Evolutionary conservation across 352 stramenopile genomes (phyloP).

Genomic region (Pythium phragmiticola): DNA sequence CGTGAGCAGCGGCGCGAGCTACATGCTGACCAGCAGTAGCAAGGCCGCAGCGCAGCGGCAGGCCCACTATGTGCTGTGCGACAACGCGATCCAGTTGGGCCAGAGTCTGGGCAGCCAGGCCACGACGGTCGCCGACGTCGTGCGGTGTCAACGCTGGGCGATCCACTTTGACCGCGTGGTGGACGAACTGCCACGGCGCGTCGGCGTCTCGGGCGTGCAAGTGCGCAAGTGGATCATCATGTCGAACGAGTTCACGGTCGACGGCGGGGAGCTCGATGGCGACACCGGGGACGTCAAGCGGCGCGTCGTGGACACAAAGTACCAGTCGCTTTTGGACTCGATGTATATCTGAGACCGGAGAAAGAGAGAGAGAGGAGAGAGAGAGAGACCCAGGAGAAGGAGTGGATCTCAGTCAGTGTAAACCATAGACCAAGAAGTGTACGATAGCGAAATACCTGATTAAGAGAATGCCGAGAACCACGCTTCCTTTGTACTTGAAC

Average conservation of each 20-base stretch:
- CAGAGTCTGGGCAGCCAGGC: constrained; percentile 26
- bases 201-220: constrained; percentile 57
- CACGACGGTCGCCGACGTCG: constrained; percentile 57
- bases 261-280: constrained; percentile 68
- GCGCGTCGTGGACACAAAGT: constrained; percentile 64
- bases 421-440: constrained; percentile 10
- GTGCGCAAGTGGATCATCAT: constrained; percentile 85
- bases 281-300: constrained; percentile 63
- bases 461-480: neutral
- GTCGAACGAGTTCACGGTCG: constrained; percentile 57
- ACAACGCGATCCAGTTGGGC: constrained; percentile 39
- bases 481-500: neutral
- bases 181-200: constrained; percentile 42
- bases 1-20: constrained; percentile 22
- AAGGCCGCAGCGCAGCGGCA: neutral
- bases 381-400: neutral
- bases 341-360: constrained; percentile 52
- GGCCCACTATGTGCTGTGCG: constrained; percentile 31
- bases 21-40: constrained; percentile 5
- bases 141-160: constrained; percentile 69
- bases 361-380: constrained; percentile 4
- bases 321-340: constrained; percentile 70
- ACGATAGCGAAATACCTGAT: constrained; percentile 24
- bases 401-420: constrained; percentile 16
- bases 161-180: constrained; percentile 73